A percentile compares a stretch with the other conserved stretches of the same genome.
Evolutionary conservation across 2,329 filamentous ascomycete genomes (phyloP).

Genomic region (Clonostachys chloroleuca): DNA sequence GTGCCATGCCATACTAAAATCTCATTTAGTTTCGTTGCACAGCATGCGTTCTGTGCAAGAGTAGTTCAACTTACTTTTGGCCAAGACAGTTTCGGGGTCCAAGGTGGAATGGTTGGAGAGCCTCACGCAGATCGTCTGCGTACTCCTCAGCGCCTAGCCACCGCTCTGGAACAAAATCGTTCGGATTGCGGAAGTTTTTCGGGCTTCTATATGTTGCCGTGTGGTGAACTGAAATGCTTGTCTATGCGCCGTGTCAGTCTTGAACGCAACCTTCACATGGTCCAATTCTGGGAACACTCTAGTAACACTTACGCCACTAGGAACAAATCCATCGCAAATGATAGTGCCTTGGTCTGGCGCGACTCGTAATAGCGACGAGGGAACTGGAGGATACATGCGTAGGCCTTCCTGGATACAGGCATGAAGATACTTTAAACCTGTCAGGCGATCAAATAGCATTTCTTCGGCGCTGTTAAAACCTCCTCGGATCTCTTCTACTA

Average conservation of each 20-base stretch:
- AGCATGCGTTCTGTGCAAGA: too few species aligned
- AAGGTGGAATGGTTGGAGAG: too few species aligned
- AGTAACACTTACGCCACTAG: constrained; percentile 17
- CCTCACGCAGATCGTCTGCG: too few species aligned
- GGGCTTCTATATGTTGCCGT: constrained; percentile 25
- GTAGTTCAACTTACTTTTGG: too few species aligned
- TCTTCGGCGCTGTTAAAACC: constrained; percentile 15
- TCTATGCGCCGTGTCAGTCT: constrained; percentile 6
- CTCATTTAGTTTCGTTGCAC: too few species aligned
- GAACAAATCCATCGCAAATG: constrained; percentile 17
- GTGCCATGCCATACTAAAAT: too few species aligned
- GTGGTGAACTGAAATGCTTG: constrained; percentile 24
- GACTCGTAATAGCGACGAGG: not conserved
- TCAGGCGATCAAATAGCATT: constrained; percentile 17
- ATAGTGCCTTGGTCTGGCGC: constrained; percentile 10
- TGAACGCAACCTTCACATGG: too few species aligned
- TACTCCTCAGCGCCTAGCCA: constrained; percentile 35
- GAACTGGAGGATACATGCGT: constrained; percentile 8
- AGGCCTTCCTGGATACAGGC: constrained; percentile 28
- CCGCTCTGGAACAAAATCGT: constrained; percentile 28
- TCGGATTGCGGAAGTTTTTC: constrained; percentile 21
- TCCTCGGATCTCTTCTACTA: not conserved
- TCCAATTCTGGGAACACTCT: too few species aligned
- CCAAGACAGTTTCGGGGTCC: too few species aligned
- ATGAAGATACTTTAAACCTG: constrained; percentile 25